phyloP scores from a whole-genome alignment of 805 yeast genomes.

The Cyberlindnera euphorbiiphila region DNA sequence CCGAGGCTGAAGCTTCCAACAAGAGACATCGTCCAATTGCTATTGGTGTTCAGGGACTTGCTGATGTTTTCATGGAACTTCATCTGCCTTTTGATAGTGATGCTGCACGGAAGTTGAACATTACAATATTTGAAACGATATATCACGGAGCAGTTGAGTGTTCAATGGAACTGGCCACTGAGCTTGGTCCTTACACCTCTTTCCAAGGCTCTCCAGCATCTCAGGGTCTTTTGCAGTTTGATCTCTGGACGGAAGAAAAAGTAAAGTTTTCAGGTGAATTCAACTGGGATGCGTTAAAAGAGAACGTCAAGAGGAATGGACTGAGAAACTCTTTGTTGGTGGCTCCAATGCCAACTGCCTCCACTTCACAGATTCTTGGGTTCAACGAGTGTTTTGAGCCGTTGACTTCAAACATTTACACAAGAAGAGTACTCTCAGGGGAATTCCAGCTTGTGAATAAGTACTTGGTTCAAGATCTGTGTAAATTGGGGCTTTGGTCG shows the following conservation, averaged over 20 bases:
- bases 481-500: constrained; percentile 79
- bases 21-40: constrained; percentile 88
- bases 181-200: constrained; percentile 65
- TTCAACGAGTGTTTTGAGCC: constrained; percentile 97
- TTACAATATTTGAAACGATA: constrained; percentile 89
- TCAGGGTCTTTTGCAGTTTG: constrained; percentile 78
- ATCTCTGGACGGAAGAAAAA: constrained; percentile 80
- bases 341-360: constrained; percentile 98
- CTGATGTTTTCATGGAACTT: constrained; percentile 78
- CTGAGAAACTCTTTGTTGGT: constrained; percentile 82
- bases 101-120: constrained; percentile 71
- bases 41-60: constrained; percentile 93
- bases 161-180: constrained; percentile 73
- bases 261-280: constrained; percentile 48
- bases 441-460: constrained; percentile 92
- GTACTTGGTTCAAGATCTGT: constrained; percentile 76
- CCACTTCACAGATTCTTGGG: constrained; percentile 94
- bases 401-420: constrained; percentile 85
- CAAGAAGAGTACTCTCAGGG: constrained; percentile 88
- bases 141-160: constrained; percentile 92
- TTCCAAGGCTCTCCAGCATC: constrained; percentile 90
- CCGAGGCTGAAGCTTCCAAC: constrained; percentile 71
- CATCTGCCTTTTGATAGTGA: constrained; percentile 82
- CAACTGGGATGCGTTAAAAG: constrained; percentile 80
- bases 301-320: constrained; percentile 57